These are phyloP conservation scores for Aureoboletus auriporus DNA, from an alignment of 768 basidiomycete species.

Conservation along the genomic window DNA sequence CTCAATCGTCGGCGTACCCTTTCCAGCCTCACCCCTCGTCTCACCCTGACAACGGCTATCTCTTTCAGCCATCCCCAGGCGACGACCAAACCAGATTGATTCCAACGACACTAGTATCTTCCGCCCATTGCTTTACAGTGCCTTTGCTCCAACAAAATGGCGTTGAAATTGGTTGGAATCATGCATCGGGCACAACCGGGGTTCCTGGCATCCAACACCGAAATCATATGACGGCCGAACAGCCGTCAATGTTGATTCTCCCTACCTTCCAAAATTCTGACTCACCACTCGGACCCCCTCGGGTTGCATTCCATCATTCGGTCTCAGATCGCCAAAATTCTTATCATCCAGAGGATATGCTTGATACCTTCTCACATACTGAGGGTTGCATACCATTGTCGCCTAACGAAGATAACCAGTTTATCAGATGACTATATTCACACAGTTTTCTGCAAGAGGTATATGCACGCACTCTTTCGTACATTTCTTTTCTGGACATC, in stretches of 20 bases:
- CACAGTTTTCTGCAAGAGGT: background rate
- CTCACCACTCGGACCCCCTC: background rate
- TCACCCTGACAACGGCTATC: background rate
- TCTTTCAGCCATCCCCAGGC: conserved; percentile 1
- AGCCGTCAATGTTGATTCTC: background rate
- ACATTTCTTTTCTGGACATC: background rate
- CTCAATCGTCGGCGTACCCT: background rate
- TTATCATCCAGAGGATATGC: background rate
- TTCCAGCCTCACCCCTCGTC: background rate
- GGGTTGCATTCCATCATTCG: background rate
- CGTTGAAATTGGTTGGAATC: background rate
- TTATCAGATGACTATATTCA: background rate
- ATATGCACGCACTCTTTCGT: background rate
- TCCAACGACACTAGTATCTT: background rate
- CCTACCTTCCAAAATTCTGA: background rate
- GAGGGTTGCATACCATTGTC: conserved; percentile 6
- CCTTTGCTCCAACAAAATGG: conserved; percentile 1
- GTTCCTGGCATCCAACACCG: background rate
- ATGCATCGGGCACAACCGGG: background rate
- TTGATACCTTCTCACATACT: background rate
- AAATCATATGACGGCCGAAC: conserved; percentile 3
- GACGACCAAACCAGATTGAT: conserved; percentile 1
- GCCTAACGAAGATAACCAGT: conserved; percentile 1
- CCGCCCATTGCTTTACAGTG: background rate
- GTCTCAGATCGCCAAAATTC: conserved; percentile 2